Evolutionary conservation across 768 basidiomycete genomes (phyloP).

Genomic region (Boletus rubroflammeus): DNA sequence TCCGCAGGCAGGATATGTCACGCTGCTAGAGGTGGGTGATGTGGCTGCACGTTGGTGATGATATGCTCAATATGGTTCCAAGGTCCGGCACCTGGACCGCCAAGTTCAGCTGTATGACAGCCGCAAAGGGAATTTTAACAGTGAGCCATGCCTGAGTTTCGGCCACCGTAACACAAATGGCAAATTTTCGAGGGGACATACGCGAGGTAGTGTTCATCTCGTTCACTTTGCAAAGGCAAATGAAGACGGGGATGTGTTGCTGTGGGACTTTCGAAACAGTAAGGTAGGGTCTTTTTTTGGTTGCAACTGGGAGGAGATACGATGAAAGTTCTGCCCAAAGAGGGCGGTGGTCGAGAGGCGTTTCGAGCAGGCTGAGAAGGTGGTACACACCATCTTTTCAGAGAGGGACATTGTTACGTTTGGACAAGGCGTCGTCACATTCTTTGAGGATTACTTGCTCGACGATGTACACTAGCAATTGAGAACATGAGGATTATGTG

Average conservation of each 20-base stretch:
- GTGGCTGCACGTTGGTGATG: slow-evolving; percentile 10
- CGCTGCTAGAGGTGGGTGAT: slow-evolving; percentile 45
- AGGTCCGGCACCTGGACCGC: slow-evolving; percentile 48
- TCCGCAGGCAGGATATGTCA: slow-evolving; percentile 40
- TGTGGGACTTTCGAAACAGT: slow-evolving; percentile 50
- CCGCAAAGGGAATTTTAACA: slow-evolving; percentile 37
- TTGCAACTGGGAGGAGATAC: slow-evolving; percentile 9
- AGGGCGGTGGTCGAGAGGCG: slow-evolving; percentile 33
- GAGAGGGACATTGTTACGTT: slow-evolving; percentile 41
- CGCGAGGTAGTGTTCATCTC: slow-evolving; percentile 39
- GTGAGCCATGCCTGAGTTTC: slow-evolving; percentile 42
- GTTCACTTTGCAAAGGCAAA: slow-evolving; percentile 46
- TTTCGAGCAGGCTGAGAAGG: slow-evolving; percentile 31
- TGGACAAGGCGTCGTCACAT: slow-evolving; percentile 38
- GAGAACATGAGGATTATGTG: slow-evolving; percentile 2
- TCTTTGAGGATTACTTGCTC: slow-evolving; percentile 32
- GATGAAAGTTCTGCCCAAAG: slow-evolving; percentile 30
- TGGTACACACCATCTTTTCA: slow-evolving; percentile 40
- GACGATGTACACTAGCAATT: slow-evolving; percentile 7
- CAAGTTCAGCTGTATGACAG: slow-evolving; percentile 50
- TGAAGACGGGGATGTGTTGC: slow-evolving; percentile 39
- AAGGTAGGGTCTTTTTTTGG: slow-evolving; percentile 35
- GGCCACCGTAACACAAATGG: slow-evolving; percentile 35
- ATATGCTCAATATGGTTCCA: slow-evolving; percentile 11
- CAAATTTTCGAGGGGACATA: slow-evolving; percentile 26